phyloP scores from a whole-genome alignment of 2,329 filamentous ascomycete species.

The Fusarium verticillioides region DNA sequence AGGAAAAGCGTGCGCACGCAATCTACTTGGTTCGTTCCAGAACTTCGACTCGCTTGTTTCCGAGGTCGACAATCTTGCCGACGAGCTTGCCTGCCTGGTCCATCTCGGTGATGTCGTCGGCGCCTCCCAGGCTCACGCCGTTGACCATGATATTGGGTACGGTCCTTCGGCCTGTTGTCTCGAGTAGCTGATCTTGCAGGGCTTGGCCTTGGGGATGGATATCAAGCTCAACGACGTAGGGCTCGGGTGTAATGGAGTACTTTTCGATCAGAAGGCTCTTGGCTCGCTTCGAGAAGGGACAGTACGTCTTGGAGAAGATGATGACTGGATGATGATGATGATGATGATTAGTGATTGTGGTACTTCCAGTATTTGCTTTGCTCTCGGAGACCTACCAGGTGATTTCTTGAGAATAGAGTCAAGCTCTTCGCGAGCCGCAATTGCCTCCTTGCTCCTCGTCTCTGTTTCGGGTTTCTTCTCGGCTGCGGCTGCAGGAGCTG shows the following conservation, averaged over 20 bases:
- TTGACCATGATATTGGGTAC: slow-evolving; percentile 94
- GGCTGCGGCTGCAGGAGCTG: slow-evolving; percentile 10
- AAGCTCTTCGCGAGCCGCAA: slow-evolving; percentile 76
- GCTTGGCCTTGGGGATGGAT: slow-evolving; percentile 77
- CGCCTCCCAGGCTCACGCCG: slow-evolving; percentile 88
- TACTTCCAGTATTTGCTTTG: neutral
- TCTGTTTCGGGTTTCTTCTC: slow-evolving; percentile 58
- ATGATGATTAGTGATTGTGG: slow-evolving; percentile 24
- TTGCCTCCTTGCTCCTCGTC: slow-evolving; percentile 68
- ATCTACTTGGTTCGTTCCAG: slow-evolving; percentile 53
- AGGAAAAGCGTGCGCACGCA: neutral
- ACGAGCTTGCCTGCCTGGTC: slow-evolving; percentile 74
- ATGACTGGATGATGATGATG: slow-evolving; percentile 73
- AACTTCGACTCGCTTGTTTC: slow-evolving; percentile 70
- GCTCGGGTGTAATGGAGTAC: slow-evolving; percentile 84
- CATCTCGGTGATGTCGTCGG: slow-evolving; percentile 83
- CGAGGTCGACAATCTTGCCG: slow-evolving; percentile 77
- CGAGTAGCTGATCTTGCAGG: slow-evolving; percentile 77
- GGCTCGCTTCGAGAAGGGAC: slow-evolving; percentile 84
- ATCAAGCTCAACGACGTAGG: slow-evolving; percentile 92
- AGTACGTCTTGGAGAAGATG: slow-evolving; percentile 96
- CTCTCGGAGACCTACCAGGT: slow-evolving; percentile 70
- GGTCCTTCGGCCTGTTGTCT: slow-evolving; percentile 82
- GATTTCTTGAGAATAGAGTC: slow-evolving; percentile 84
- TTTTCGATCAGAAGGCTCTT: slow-evolving; percentile 86